Base-by-base conservation (phyloP, 1,284 basidiomycete species). In the Omphalotus olearius region DNA sequence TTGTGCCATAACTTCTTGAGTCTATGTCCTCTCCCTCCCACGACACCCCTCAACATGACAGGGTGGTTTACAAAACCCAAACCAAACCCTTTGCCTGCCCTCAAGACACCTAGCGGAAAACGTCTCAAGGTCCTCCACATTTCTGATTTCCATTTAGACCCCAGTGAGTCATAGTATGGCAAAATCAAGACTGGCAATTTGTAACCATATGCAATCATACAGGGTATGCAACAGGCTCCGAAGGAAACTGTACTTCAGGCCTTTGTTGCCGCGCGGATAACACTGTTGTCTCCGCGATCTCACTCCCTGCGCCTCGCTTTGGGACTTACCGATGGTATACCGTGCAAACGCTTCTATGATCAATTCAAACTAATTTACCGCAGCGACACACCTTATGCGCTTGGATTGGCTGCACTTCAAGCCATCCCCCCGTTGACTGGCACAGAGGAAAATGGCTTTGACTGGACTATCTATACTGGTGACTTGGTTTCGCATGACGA, bases 141-240 rank as follows among this genome's bases (percentile, higher is more conserved):
- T 13, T 89, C 86, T 0, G 89, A 92, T 60, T 72, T 89, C 54
- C 90, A 92, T 66, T 68, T 92, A 47, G 90, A 92, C 62, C 82
- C 89, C 43, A 74, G 78, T 83, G 59, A 52, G 74, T 59, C 23
- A 5, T 23, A 5, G 7, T 33, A 33, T 7, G 13, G 30, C 30
- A 18, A 10, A 13, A 23, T 28, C 25, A 23, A 9, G 28, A 16
- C 23, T 45, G 11, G n/a, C 26, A 6, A 6, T 14, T 13, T 14
- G 1, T 33, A 9, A 33, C 13, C 9, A n/a, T 16, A 37, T 25
- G 13, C 17, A 26, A 17, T 13, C 17, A 20, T n/a, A 43, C 54
- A 85, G 86, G 78, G 28, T 92, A 81, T 63, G 75, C 84, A 10
- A 89, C 80, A 33, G 84, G 85, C 14, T 70, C 84, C 4, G 89